Base-by-base conservation (phyloP, 2,329 filamentous ascomycete species). In the Stenocarpella maydis region DNA sequence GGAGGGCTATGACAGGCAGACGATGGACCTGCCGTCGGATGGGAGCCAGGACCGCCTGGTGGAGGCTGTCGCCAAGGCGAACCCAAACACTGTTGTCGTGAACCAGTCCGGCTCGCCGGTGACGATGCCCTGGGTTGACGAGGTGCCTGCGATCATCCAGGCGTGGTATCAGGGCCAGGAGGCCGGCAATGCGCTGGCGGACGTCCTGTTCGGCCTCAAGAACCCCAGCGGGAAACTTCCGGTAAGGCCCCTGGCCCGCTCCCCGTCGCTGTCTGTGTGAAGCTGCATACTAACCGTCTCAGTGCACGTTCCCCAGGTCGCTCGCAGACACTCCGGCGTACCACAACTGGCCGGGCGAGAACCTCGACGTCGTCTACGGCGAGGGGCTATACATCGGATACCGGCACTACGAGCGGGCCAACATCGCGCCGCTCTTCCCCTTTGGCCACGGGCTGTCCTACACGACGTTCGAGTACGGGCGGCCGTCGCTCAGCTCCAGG, bases 391-490 rank as follows among this genome's bases (percentile, higher is more conserved):
- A 89, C 79, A 87, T 94, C 67, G 92, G 92, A 2, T 94, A 94
- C 79, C 82, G 88, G 21, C 90, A 92, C 79, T 93, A 92, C 77
- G 91, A 94, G 74, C 86, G 86, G 24, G 80, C 83, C 15, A 82
- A 83, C 31, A 84, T 90, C 61, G 80, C 83, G 6, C 89, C 90
- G 0, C 82, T 91, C 0, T 94, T 93, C 79, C 84, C 90, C 34
- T 94, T 94, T 73, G 92, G 92, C 14, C 90, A 92, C 76, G 91
- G 92, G 1, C 83, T 94, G 9, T 91, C 90, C 0, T 94, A 94
- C 78, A 93, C 91, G 0, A 86, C 81, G 0, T 94, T 94, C 76
- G 83, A 85, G 55, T 91, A 92, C 75, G 88, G 88, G 17, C 80
- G 83, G 1, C 85, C 89, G 0, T 84, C 83, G 4, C 82, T 90